phyloP scores from a whole-genome alignment of 805 yeast genomes.

The Spathaspora gorwiae region DNA sequence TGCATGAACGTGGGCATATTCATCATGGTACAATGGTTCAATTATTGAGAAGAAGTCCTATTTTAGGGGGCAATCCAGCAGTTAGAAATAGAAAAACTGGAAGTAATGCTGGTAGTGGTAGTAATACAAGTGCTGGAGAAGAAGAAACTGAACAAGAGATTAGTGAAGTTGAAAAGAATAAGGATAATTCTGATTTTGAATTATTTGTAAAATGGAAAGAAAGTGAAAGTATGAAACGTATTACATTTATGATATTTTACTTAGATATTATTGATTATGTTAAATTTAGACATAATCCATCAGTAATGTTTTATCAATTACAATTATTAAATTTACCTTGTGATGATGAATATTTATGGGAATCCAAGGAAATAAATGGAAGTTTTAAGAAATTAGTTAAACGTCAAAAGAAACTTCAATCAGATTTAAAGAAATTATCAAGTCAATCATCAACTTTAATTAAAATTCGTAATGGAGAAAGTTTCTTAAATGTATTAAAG shows the following conservation, averaged over 20 bases:
- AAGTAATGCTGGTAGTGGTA: conserved; percentile 18
- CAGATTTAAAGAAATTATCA: background rate
- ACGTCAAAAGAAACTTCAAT: conserved; percentile 27
- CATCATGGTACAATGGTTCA: conserved; percentile 88
- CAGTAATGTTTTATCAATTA: conserved; percentile 33
- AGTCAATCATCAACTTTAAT: conserved; percentile 1
- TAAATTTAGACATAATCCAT: conserved; percentile 68
- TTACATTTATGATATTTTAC: conserved; percentile 77
- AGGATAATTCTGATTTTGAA: conserved; percentile 20
- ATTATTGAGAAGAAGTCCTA: conserved; percentile 67
- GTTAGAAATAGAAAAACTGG: conserved; percentile 19
- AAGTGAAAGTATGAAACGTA: conserved; percentile 70
- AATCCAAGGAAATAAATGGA: conserved; percentile 32
- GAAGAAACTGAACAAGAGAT: background rate
- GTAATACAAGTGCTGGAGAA: conserved; percentile 29
- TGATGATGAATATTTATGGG: conserved; percentile 38
- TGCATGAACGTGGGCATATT: conserved; percentile 79
- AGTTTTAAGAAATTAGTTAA: conserved; percentile 36
- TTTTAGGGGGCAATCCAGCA: conserved; percentile 66
- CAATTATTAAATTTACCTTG: conserved; percentile 39
- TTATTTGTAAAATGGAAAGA: conserved; percentile 71
- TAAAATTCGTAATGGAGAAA: conserved; percentile 16
- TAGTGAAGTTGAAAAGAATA: background rate
- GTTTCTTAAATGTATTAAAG: conserved; percentile 56
- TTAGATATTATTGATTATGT: conserved; percentile 76